Evolutionary conservation across 2,329 filamentous ascomycete genomes (phyloP).

Genomic region (Curvularia lunata): DNA sequence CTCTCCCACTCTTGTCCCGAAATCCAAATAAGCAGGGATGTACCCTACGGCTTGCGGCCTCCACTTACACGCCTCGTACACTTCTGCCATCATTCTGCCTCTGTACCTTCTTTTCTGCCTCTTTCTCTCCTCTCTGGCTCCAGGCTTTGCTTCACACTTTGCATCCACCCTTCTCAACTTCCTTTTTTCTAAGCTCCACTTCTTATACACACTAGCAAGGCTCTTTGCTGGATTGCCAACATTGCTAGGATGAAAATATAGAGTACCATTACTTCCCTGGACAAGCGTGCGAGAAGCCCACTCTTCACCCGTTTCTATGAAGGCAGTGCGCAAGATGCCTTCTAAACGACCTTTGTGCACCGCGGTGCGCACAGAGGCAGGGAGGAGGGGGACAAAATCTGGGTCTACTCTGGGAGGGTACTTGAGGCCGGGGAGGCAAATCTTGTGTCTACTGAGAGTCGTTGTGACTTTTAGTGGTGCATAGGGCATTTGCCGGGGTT

Average conservation of each 20-base stretch:
- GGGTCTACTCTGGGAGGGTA: conserved; percentile 24
- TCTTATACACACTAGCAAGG: conserved; percentile 27
- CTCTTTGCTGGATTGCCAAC: conserved; percentile 9
- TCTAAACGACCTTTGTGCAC: conserved; percentile 36
- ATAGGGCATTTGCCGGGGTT: conserved; percentile 31
- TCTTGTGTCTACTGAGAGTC: conserved; percentile 27
- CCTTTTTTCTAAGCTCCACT: conserved; percentile 21
- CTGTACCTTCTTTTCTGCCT: conserved; percentile 21
- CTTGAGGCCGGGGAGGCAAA: conserved; percentile 33
- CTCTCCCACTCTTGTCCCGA: neutral
- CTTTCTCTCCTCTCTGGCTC: conserved; percentile 11
- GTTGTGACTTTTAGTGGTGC: conserved; percentile 32
- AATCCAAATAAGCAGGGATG: conserved; percentile 36
- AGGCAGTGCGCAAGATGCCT: conserved; percentile 28
- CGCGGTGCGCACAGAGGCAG: conserved; percentile 19
- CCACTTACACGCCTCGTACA: conserved; percentile 30
- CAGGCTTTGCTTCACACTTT: neutral
- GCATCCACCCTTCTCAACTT: conserved; percentile 12
- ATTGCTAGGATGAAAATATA: conserved; percentile 36
- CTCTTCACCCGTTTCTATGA: conserved; percentile 30
- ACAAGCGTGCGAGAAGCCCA: conserved; percentile 40
- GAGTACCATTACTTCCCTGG: conserved; percentile 35
- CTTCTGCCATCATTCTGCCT: conserved; percentile 21
- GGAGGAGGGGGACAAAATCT: conserved; percentile 34
- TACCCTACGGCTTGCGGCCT: conserved; percentile 33